Evolutionary conservation across 441 rosid genomes (phyloP), one percentile per base, ranked within the genome.

Genomic region (Bruguiera hainesii): DNA sequence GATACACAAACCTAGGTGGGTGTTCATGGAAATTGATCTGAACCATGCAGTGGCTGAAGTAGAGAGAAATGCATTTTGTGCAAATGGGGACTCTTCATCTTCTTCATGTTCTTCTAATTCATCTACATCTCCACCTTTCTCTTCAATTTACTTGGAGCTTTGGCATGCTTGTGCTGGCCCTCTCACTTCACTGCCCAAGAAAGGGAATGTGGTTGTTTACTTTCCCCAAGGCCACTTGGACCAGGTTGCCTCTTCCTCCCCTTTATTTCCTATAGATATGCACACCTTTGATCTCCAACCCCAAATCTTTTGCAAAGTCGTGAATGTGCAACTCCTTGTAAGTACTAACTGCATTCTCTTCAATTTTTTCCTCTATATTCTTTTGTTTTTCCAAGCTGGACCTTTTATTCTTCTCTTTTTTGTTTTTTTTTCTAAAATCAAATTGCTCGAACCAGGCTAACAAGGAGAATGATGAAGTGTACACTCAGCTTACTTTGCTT

Each of bases 141-240:
- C 95, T 61, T 83, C 93, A 51, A 84, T 84, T 39, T 89, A 89
- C 78, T 75, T 87, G 75, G 96, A 85, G 83, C 91, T 91, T 5
- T 89, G 97, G 97, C 93, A 89, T 84, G 96, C 98, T 73, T 89
- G 96, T 81, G 97, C 96, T 80, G 97, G 97, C 19, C 96, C 96
- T 76, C 89, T 89, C 62, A 79, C 87, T 73, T 91, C 80, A 59
- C 92, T 89, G 31, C 96, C 94, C 71, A 85, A 80, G 75, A 89
- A 80, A 81, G 97, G 92, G 73, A 86, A 87, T 83, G 86, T 84
- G 73, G 88, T 91, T 73, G 89, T 85, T 56, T 91, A 89, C 78
- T 84, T 89, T 81, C 96, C 97, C 55, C 97, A 91, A 69, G 97
- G 97, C 26, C 94, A 91, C 77, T 67, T 87, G 69, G 97, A 91